Conservation (phyloP, 345 rosid species). For the Populus ilicifolia region DNA sequence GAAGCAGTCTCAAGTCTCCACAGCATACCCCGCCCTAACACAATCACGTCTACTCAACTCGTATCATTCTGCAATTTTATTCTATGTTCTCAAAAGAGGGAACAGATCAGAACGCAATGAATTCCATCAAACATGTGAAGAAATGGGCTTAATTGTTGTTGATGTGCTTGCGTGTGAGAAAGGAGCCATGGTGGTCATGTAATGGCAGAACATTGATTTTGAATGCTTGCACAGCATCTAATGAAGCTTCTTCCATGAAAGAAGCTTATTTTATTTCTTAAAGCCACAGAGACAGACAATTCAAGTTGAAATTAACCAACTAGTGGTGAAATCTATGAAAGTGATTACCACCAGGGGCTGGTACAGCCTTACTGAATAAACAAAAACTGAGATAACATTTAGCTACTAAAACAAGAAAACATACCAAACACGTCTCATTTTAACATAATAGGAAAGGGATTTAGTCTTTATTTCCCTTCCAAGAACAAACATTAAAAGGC, state of each 20-base stretch:
- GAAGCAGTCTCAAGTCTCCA: not conserved
- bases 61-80: not conserved
- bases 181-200: too few species aligned
- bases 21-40: not conserved
- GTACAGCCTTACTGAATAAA: constrained; percentile 4
- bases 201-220: not conserved
- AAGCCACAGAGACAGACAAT: not conserved
- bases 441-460: constrained; percentile 7
- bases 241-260: not conserved
- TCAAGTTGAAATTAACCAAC: not conserved
- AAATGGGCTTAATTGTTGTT: not conserved
- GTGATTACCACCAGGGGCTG: constrained; percentile 21
- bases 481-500: constrained; percentile 56
- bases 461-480: constrained; percentile 24
- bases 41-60: not conserved
- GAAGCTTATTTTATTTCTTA: constrained; percentile 8
- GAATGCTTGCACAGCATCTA: not conserved
- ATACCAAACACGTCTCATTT: constrained; percentile 2
- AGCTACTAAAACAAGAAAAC: constrained; percentile 9
- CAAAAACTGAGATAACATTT: constrained; percentile 10
- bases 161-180: not conserved
- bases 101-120: too few species aligned
- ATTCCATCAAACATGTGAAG: too few species aligned
- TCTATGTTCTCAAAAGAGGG: not conserved
- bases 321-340: constrained; percentile 30